Base-by-base conservation (phyloP, 805 yeast species). In the Torulaspora indica region DNA sequence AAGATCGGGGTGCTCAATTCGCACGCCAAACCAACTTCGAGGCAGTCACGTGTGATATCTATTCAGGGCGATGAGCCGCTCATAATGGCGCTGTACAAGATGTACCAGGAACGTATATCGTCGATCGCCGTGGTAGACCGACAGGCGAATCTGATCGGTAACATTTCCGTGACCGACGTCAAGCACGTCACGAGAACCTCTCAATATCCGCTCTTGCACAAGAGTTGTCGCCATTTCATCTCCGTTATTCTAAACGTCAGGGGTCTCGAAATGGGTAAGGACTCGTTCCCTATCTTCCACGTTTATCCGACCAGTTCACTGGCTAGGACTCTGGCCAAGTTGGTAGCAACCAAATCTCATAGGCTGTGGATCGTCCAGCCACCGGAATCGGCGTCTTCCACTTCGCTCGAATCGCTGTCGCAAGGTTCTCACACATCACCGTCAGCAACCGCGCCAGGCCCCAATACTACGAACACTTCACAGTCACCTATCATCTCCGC, bases 241-340 rank as follows among this genome's bases (percentile, higher is more conserved):
- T 80, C 95, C 10, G 83, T 89, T 50, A 89, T 90, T 48, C 75
- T 93, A 51, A 82, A 85, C 52, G 82, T 82, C 43, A 81, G 96
- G 60, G 98, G 98, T 15, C 74, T 91, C 25, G 95, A 84, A 58
- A 63, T 56, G 38, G 90, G 89, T 60, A 89, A 90, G 66, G 98
- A 91, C 69, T 88, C 95, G 33, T 91, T 84, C 73, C 98, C 98
- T 13, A 91, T 93, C 32, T 91, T 91, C 75, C 95, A 91, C 63
- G 96, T 91, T 20, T 82, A 86, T 50, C 78, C 79, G 48, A 75
- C 76, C 32, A 79, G 95, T 8, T 81, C 93, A 0, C 73, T 93
- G 40, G 95, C 88, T 27, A 77, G 96, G 63, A 88, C 95, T 7
- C 76, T 93, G 58, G 98, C 98, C 27, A 91, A 93, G 64, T 72